Conservation (phyloP, 2,329 filamentous ascomycete species). For the Tolypocladium cylindrosporum region DNA sequence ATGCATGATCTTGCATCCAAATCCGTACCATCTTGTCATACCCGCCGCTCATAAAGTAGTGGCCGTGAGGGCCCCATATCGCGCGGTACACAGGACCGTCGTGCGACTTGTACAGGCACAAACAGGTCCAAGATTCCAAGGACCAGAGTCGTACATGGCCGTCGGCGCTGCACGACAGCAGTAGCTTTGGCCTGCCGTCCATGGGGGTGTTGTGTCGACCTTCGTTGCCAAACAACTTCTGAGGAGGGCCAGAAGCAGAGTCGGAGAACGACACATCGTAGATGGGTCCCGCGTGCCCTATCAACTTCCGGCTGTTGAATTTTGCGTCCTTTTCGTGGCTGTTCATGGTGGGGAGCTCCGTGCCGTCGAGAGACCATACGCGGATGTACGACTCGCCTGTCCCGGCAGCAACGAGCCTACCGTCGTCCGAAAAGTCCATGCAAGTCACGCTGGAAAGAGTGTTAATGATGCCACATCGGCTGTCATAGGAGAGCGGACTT, state of each 20-base stretch:
- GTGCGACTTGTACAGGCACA: slow-evolving; percentile 91
- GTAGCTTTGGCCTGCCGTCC: slow-evolving; percentile 56
- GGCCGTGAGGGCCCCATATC: slow-evolving; percentile 83
- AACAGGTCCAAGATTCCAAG: slow-evolving; percentile 79
- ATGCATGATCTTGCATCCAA: slow-evolving; percentile 89
- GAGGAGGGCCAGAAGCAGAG: slow-evolving; percentile 46
- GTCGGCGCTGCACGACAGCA: slow-evolving; percentile 82
- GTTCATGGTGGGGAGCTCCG: slow-evolving; percentile 61
- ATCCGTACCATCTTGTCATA: slow-evolving; percentile 85
- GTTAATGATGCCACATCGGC: neutral
- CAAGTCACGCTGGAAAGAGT: slow-evolving; percentile 61
- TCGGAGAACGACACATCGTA: slow-evolving; percentile 83
- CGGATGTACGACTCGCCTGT: slow-evolving; percentile 93
- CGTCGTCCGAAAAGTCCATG: slow-evolving; percentile 90
- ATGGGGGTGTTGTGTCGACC: slow-evolving; percentile 28
- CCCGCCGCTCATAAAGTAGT: slow-evolving; percentile 84
- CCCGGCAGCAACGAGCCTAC: slow-evolving; percentile 75
- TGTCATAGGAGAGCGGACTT: slow-evolving; percentile 20
- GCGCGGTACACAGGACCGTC: slow-evolving; percentile 83
- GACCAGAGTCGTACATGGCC: slow-evolving; percentile 88
- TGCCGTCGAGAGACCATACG: slow-evolving; percentile 84
- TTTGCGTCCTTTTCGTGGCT: slow-evolving; percentile 47
- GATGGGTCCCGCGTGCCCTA: slow-evolving; percentile 84
- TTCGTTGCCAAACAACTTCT: slow-evolving; percentile 39
- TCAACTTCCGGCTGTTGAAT: slow-evolving; percentile 58